Percentiles rank a stretch among this genome's conserved stretches.
Evolutionary conservation across 2,329 filamentous ascomycete species (phyloP).

Genomic region (Gnomoniopsis smithogilvyi): DNA sequence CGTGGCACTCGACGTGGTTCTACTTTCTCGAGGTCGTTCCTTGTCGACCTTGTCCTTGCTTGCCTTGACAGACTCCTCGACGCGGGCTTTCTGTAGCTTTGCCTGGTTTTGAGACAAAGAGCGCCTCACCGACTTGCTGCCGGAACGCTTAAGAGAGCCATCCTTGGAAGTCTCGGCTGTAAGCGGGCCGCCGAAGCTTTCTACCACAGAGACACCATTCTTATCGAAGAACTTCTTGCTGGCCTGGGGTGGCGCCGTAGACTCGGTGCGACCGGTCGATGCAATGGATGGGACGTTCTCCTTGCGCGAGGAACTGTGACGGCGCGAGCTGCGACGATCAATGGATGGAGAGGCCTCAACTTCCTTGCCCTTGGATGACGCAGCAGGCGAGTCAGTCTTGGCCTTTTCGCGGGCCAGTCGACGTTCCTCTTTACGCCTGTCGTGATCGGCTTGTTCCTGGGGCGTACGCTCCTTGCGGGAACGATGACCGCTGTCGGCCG

Average conservation of each 20-base stretch:
- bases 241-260: constrained; percentile 24
- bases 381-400: constrained; percentile 16
- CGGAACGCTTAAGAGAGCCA: constrained; percentile 9
- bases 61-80: constrained; percentile 16
- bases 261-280: constrained; percentile 26
- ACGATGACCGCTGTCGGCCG: constrained; percentile 32
- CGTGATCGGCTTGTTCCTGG: constrained; percentile 49
- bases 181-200: constrained; percentile 20
- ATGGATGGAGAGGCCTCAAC: constrained; percentile 23
- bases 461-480: constrained; percentile 37
- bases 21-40: background rate
- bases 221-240: constrained; percentile 41
- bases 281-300: constrained; percentile 21
- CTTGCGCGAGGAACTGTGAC: constrained; percentile 37
- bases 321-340: constrained; percentile 38
- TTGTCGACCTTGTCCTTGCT: constrained; percentile 7
- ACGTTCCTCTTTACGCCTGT: constrained; percentile 47
- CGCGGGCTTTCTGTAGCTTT: constrained; percentile 25
- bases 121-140: constrained; percentile 21
- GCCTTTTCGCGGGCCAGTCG: constrained; percentile 30
- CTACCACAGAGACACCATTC: constrained; percentile 32
- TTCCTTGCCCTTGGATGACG: constrained; percentile 33
- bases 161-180: constrained; percentile 1
- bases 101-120: constrained; percentile 26
- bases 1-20: background rate